Base-by-base conservation (phyloP, 768 basidiomycete species). In the Leccinum olivaceopallidum region DNA sequence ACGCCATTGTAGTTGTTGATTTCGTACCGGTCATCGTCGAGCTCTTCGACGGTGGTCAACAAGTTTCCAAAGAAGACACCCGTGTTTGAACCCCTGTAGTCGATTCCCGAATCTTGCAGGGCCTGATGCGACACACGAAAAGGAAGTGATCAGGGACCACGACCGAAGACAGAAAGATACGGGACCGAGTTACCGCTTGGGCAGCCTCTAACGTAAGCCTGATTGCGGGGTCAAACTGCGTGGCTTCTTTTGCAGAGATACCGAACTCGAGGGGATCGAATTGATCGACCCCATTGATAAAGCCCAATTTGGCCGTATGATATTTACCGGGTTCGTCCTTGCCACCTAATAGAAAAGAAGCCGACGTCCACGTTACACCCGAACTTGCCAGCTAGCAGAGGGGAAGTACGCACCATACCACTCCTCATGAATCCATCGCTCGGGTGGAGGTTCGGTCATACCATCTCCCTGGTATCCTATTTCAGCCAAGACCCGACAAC, bases 31-130 rank as follows among this genome's bases (percentile, higher is more conserved):
- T 70, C 71, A 32, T 74, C 72, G 42, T 69, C 66, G 7, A 72
- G 66, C 61, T 72, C 72, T 20, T 69, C 65, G 18, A 62, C 63
- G 12, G 72, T 72, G 2, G 66, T 68, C 59, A 69, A 64, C 26
- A 74, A 24, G 57, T 71, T 72, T 2, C 80, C 74, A 10, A 74
- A 76, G 62, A 73, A 83, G 55, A 75, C 76, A 1, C 80, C 80
- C 28, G 82, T 76, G 13, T 76, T 77, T 26, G 71, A 71, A 20
- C 73, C 74, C 54, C 81, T 72, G 60, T 77, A 81, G 61, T 81
- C 75, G 44, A 82, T 77, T 7, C 80, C 81, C 2, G 81, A 80
- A 63, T 83, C 81, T 51, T 78, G 73, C 18, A 83, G 70, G 2
- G 78, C 77, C 28, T 65, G 14, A 4, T 47, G 12, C 1, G 18